Evolutionary conservation across 768 basidiomycete genomes (phyloP).

Genomic region (Pleurotus djamor): DNA sequence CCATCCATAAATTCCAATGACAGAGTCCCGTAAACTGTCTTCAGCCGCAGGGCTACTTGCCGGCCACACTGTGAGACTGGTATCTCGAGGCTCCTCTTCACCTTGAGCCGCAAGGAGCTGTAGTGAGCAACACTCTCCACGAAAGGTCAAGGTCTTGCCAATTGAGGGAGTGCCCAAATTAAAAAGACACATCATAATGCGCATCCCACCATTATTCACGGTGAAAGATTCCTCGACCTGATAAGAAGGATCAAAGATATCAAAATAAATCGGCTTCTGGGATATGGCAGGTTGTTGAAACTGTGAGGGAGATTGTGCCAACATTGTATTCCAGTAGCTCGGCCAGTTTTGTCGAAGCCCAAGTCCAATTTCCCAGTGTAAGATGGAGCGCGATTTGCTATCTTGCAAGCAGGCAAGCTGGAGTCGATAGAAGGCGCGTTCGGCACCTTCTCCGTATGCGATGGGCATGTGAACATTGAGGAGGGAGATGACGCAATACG

Average conservation of each 20-base stretch:
- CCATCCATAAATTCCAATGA: background rate
- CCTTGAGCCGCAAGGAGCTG: background rate
- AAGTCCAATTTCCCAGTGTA: background rate
- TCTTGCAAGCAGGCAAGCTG: background rate
- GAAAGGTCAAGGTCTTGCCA: background rate
- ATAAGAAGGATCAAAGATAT: background rate
- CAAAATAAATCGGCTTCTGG: background rate
- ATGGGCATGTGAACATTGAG: background rate
- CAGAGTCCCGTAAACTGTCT: too few relatives aligned
- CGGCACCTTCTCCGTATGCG: background rate
- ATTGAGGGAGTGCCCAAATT: background rate
- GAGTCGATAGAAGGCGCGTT: constrained; percentile 1
- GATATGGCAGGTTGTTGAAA: background rate
- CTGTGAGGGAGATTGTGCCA: background rate
- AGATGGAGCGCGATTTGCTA: background rate
- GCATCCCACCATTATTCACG: background rate
- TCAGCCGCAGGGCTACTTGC: too few relatives aligned
- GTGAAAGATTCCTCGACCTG: background rate
- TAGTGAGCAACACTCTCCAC: background rate
- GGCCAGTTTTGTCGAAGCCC: too few relatives aligned
- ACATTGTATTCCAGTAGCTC: background rate
- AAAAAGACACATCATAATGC: background rate
- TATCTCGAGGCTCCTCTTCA: background rate
- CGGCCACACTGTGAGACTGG: background rate
- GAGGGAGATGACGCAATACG: background rate